Conservation (phyloP, 192 early-diverging fungal species). For the Coemansia sp. region DNA sequence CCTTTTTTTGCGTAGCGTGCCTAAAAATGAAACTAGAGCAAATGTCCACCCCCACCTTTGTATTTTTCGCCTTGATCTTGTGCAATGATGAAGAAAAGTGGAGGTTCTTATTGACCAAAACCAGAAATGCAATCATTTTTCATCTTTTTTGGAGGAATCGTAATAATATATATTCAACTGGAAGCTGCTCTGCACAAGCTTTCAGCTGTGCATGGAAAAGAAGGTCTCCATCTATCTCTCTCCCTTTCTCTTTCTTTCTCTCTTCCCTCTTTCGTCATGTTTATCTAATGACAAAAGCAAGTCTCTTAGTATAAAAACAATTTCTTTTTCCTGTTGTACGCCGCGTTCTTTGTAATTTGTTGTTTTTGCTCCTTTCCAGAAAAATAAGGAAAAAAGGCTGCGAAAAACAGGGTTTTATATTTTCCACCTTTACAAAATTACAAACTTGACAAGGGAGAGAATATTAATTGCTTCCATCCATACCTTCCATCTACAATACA, state of each 20-base stretch:
- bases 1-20: no score
- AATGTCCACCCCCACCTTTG: neutral
- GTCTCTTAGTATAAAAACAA: no score
- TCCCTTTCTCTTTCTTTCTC: neutral
- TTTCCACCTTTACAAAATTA: no score
- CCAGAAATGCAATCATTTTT: neutral
- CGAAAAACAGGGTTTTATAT: no score
- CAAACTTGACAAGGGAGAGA: no score
- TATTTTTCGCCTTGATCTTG: neutral
- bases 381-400: no score
- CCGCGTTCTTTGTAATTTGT: neutral
- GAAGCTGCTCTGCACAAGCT: neutral
- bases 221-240: neutral
- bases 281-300: no score
- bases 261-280: no score
- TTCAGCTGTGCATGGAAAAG: neutral
- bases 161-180: neutral
- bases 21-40: no score
- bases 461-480: neutral
- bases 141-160: neutral
- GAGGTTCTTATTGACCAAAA: no score
- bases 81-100: no score
- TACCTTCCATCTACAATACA: conserved; percentile 12
- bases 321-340: no score
- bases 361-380: conserved; percentile 3